A percentile compares a stretch with the other conserved stretches of the same genome.
Conservation (phyloP, 2,329 filamentous ascomycete species). For the Xylaria sp. region DNA sequence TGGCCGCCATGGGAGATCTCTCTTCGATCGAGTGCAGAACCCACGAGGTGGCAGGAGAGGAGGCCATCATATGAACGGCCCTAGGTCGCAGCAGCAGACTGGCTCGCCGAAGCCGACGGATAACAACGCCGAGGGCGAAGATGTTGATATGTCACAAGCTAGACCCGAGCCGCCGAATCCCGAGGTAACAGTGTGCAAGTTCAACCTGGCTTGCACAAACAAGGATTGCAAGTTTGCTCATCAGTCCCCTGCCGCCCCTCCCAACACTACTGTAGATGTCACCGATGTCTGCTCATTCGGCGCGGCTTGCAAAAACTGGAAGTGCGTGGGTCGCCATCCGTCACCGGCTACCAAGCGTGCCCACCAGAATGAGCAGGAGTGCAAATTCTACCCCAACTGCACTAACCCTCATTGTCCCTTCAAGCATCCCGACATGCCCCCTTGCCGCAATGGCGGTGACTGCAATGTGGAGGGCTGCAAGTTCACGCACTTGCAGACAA, state of each 20-base stretch:
- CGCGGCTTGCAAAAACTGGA: slow-evolving; percentile 93
- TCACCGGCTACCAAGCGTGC: slow-evolving; percentile 84
- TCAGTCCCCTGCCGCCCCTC: slow-evolving; percentile 89
- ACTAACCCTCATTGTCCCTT: slow-evolving; percentile 89
- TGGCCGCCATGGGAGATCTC: slow-evolving; percentile 64
- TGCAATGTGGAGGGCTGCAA: slow-evolving; percentile 86
- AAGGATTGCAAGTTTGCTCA: slow-evolving; percentile 93
- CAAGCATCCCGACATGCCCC: slow-evolving; percentile 85
- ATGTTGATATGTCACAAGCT: slow-evolving; percentile 70
- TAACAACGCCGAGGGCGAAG: slow-evolving; percentile 61
- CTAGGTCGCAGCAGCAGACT: slow-evolving; percentile 46
- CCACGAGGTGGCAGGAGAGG: slow-evolving; percentile 64
- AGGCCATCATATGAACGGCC: slow-evolving; percentile 57
- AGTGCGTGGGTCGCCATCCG: slow-evolving; percentile 91
- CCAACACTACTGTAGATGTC: slow-evolving; percentile 80
- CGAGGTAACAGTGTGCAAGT: slow-evolving; percentile 84
- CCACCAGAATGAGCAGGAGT: slow-evolving; percentile 86
- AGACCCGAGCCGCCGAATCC: slow-evolving; percentile 66
- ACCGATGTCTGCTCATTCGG: slow-evolving; percentile 85
- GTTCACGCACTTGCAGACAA: slow-evolving; percentile 85
- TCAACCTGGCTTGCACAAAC: slow-evolving; percentile 88
- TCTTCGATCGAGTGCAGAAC: slow-evolving; percentile 79
- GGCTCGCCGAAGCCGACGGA: slow-evolving; percentile 53
- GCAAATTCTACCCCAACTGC: slow-evolving; percentile 92
- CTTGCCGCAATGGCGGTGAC: slow-evolving; percentile 91